Evolutionary conservation across 106 monocot species (phyloP).

Genomic region (Amphibolis antarctica): DNA sequence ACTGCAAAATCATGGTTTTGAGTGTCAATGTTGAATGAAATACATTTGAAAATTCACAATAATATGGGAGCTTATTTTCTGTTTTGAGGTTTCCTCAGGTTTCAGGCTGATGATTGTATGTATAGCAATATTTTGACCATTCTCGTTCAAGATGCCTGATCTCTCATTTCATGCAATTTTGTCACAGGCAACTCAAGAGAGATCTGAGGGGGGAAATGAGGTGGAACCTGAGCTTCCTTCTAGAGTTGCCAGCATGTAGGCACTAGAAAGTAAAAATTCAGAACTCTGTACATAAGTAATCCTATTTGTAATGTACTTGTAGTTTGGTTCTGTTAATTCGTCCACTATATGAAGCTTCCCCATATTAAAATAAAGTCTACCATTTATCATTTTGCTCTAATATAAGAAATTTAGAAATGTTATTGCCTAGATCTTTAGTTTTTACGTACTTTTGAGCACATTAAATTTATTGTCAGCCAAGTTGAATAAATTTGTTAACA

Average conservation of each 20-base stretch:
- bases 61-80: not conserved
- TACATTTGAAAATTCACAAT: not conserved
- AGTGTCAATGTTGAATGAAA: not conserved
- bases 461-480: too few species aligned
- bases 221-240: constrained; percentile 52
- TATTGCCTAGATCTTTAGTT: too few species aligned
- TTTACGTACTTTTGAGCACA: too few species aligned
- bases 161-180: constrained; percentile 16
- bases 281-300: constrained; percentile 24
- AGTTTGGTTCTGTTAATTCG: too few species aligned
- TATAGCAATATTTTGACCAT: not conserved
- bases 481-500: too few species aligned
- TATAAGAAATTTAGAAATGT: too few species aligned
- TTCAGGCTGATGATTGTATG: not conserved
- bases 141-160: too few species aligned
- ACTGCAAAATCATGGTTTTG: too few species aligned
- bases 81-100: too few species aligned
- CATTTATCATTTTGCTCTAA: too few species aligned
- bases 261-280: constrained; percentile 2
- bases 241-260: constrained; percentile 58
- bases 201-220: constrained; percentile 40
- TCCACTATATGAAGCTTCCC: too few species aligned
- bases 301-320: constrained; percentile 1
- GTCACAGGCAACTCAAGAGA: constrained; percentile 29
- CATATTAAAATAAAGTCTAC: too few species aligned